Evolutionary conservation across 176 grass and related monocot genomes (phyloP), one percentile per base, ranked within the genome.

Genomic region (Aegilops umbellulata): DNA sequence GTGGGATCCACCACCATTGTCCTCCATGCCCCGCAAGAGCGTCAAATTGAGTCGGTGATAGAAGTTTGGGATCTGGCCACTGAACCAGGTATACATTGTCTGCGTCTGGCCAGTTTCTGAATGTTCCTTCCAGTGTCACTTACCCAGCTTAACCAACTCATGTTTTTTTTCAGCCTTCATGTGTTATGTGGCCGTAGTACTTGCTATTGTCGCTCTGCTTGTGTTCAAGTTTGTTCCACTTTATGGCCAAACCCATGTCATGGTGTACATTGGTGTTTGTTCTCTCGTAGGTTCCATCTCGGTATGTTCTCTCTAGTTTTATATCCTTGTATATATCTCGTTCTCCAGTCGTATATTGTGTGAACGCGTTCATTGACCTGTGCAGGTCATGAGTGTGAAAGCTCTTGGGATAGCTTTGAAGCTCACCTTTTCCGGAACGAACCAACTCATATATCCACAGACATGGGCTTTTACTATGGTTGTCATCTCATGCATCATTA

Each of bases 321-420:
- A 17, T 19, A 80, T 58, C 36, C 34, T 4, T 19, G 61, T 65
- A 29, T 72, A 75, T 6, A 5, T 65, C 62, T 77, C 3, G 61
- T 86, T 55, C 15, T 85, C 35, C 24, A 61, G 46, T 34, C 53
- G 65, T 76, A 55, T 76, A 25, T 34, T 46, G 63, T 74, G 31
- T 58, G 53, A 55, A 41, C 17, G 3, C 32, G 8, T 66, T 25
- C 5, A 26, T 41, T 38, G n/a, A 73, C 72, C 25, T 77, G 14
- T 83, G 84, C 86, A 97, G 94, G 94, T 97, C 55, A 97, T 97
- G 94, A 92, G 94, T 61, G 94, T 97, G 49, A 92, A 97, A 90
- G 92, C 94, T 73, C 92, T 97, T 83, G 92, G 94, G 27, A 97
- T 97, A 90, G 92, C 94, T 80, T 88, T 97, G 55, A 97, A 92